Evolutionary conservation across 1,284 basidiomycete genomes (phyloP).

Genomic region (Volvariella surrecta): DNA sequence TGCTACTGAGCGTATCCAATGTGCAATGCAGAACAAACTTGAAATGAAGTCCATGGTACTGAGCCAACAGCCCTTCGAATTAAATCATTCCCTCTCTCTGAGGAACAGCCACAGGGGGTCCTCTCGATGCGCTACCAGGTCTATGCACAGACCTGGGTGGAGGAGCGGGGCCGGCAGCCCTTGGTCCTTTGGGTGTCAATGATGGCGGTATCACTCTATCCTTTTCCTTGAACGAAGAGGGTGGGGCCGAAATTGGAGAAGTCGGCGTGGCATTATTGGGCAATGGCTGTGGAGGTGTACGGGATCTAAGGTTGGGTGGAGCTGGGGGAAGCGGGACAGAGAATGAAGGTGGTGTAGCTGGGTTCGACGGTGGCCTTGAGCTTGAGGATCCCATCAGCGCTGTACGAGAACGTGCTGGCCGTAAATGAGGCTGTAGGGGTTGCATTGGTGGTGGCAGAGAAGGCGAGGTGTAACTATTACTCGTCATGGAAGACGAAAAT

Average conservation of each 20-base stretch:
- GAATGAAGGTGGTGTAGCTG: not conserved
- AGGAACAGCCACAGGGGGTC: slow-evolving; percentile 35
- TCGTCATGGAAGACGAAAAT: not conserved
- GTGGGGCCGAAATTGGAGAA: not conserved
- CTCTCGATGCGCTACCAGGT: slow-evolving; percentile 34
- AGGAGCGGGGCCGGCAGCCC: slow-evolving; percentile 25
- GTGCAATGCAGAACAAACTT: too few species aligned
- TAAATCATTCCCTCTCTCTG: slow-evolving; percentile 51
- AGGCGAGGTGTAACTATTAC: not conserved
- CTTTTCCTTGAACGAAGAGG: not conserved
- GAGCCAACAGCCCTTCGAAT: too few species aligned
- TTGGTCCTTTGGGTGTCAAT: slow-evolving; percentile 22
- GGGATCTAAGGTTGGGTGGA: slow-evolving; percentile 4
- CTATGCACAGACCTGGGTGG: slow-evolving; percentile 55
- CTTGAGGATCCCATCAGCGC: not conserved
- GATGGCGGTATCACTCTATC: slow-evolving; percentile 2
- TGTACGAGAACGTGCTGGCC: not conserved
- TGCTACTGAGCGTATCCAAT: too few species aligned
- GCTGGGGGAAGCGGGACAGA: slow-evolving; percentile 1
- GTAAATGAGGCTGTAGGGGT: not conserved
- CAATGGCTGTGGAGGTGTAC: not conserved
- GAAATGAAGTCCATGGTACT: too few species aligned
- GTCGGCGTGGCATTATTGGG: not conserved
- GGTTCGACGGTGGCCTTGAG: not conserved
- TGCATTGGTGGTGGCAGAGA: slow-evolving; percentile 8